phyloP scores from a whole-genome alignment of 2,329 filamentous ascomycete genomes.

The Alternaria ventricosa region DNA sequence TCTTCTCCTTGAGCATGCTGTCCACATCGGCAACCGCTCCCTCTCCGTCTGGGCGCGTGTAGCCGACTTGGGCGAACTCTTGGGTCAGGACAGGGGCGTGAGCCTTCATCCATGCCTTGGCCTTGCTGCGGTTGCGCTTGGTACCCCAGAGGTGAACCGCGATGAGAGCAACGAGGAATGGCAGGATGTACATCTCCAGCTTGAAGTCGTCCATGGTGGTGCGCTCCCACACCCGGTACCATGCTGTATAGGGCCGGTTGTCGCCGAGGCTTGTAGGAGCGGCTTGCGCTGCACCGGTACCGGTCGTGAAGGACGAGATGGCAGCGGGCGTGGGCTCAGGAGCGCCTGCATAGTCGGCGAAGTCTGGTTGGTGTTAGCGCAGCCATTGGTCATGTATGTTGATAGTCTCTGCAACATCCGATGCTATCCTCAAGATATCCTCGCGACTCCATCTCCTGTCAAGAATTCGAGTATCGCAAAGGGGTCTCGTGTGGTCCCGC shows the following conservation, averaged over 20 bases:
- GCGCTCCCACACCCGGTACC: constrained; percentile 97
- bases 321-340: constrained; percentile 68
- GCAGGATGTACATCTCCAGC: constrained; percentile 82
- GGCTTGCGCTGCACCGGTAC: constrained; percentile 41
- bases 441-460: neutral
- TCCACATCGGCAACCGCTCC: constrained; percentile 56
- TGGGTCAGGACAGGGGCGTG: constrained; percentile 74
- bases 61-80: constrained; percentile 90
- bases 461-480: neutral
- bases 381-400: neutral
- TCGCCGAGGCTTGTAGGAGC: constrained; percentile 50
- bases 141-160: constrained; percentile 82
- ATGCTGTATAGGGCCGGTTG: constrained; percentile 79
- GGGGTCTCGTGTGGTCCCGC: constrained; percentile 3
- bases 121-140: constrained; percentile 78
- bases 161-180: constrained; percentile 75
- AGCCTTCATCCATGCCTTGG: constrained; percentile 78
- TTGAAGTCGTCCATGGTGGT: constrained; percentile 83
- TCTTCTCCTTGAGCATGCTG: constrained; percentile 80
- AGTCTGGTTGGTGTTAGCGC: constrained; percentile 65
- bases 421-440: neutral
- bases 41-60: constrained; percentile 54
- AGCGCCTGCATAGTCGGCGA: constrained; percentile 88
- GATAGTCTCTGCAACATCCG: neutral
- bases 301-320: constrained; percentile 52